phyloP scores from a whole-genome alignment of 805 yeast genomes.

The Candida sithepensis region DNA sequence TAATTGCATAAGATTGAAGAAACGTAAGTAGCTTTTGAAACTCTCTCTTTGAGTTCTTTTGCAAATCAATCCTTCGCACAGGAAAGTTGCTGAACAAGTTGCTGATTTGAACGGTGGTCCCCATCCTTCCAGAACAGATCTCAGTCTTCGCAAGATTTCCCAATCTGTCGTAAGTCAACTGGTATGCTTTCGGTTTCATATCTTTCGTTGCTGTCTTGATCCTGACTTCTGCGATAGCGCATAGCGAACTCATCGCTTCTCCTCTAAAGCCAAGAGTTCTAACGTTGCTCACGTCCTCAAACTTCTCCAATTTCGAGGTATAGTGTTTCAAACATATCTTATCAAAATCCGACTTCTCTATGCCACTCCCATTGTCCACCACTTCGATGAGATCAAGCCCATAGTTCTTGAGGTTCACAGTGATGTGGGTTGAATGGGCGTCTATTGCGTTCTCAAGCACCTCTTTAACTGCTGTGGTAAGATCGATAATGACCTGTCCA shows the following conservation, averaged over 20 bases:
- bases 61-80: slow-evolving; percentile 74
- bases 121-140: slow-evolving; percentile 51
- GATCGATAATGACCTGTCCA: slow-evolving; percentile 86
- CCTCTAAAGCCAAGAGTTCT: slow-evolving; percentile 74
- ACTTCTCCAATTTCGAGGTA: slow-evolving; percentile 60
- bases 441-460: slow-evolving; percentile 84
- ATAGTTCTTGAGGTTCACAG: slow-evolving; percentile 62
- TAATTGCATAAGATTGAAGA: slow-evolving; percentile 66
- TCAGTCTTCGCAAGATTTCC: slow-evolving; percentile 47
- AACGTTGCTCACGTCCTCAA: slow-evolving; percentile 51
- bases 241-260: slow-evolving; percentile 72
- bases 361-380: slow-evolving; percentile 67
- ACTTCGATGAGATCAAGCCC: slow-evolving; percentile 73
- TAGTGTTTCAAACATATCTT: slow-evolving; percentile 56
- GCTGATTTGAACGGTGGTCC: slow-evolving; percentile 61
- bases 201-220: slow-evolving; percentile 48
- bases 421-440: slow-evolving; percentile 66
- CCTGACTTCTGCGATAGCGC: slow-evolving; percentile 48
- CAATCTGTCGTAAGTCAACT: slow-evolving; percentile 46
- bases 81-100: slow-evolving; percentile 70
- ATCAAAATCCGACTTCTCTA: slow-evolving; percentile 47
- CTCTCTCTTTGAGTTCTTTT: slow-evolving; percentile 65
- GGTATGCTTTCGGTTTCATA: slow-evolving; percentile 54
- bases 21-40: slow-evolving; percentile 62
- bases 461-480: slow-evolving; percentile 78